Conservation (phyloP, 768 basidiomycete genomes). For the Boletales sp. region DNA sequence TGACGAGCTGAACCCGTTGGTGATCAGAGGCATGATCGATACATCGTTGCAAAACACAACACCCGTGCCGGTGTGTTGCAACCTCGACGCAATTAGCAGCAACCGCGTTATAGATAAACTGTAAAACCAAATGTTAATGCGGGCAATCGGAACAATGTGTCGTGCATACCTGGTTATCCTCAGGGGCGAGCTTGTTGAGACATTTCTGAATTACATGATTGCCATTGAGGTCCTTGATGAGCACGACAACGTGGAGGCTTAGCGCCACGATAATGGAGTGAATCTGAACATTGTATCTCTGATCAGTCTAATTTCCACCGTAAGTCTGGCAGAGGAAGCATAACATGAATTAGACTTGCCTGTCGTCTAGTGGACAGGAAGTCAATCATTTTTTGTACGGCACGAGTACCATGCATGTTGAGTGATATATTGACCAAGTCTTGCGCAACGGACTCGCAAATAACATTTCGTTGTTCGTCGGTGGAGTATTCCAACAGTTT, state of each 20-base stretch:
- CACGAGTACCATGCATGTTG: constrained; percentile 99
- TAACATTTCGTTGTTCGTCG: constrained; percentile 94
- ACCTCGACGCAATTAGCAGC: constrained; percentile 99
- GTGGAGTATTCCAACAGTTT: constrained; percentile 96
- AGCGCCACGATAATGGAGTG: constrained; percentile 95
- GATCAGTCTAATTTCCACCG: constrained; percentile 65
- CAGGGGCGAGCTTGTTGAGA: constrained; percentile 94
- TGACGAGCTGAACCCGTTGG: constrained; percentile 93
- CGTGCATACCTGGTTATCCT: constrained; percentile 86
- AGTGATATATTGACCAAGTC: constrained; percentile 97
- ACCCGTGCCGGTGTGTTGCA: constrained; percentile 95
- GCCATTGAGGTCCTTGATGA: constrained; percentile 98
- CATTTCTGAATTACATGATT: constrained; percentile 99
- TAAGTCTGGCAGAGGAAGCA: constrained; percentile 50
- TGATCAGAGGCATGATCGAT: constrained; percentile 97
- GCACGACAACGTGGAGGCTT: constrained; percentile 94
- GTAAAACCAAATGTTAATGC: background rate
- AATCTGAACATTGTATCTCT: constrained; percentile 85
- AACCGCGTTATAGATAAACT: constrained; percentile 99
- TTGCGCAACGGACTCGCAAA: constrained; percentile 96
- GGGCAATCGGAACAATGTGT: background rate
- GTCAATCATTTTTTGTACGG: constrained; percentile 99
- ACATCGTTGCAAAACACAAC: constrained; percentile 96
- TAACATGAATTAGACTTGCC: constrained; percentile 49
- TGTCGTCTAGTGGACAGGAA: constrained; percentile 93